A percentile compares a stretch with the other conserved stretches of the same genome.
Conservation (phyloP, 2,329 filamentous ascomycete species). For the Colletotrichum tropicicola region DNA sequence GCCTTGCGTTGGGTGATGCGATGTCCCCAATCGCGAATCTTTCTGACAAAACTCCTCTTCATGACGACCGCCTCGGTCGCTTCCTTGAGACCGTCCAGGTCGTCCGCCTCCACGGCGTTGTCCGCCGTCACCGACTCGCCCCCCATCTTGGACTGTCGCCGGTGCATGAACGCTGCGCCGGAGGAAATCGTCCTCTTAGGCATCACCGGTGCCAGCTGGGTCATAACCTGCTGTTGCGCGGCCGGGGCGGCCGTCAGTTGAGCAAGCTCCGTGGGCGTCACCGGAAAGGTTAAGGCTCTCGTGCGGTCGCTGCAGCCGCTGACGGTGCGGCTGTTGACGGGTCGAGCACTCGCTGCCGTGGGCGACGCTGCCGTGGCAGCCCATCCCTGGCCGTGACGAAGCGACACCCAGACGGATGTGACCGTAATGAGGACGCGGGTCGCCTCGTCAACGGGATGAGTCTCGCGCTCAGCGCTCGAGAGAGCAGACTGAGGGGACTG, state of each 20-base stretch:
- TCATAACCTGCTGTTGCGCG: constrained; percentile 9
- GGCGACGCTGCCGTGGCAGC: constrained; percentile 11
- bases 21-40: constrained; percentile 29
- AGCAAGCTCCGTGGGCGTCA: background rate
- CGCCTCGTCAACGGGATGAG: constrained; percentile 33
- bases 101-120: background rate
- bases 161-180: constrained; percentile 36
- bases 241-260: constrained; percentile 3
- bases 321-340: constrained; percentile 3
- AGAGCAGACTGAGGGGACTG: background rate
- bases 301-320: constrained; percentile 13
- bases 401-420: constrained; percentile 36
- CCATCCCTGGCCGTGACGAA: constrained; percentile 33
- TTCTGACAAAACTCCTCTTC: constrained; percentile 19
- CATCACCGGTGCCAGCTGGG: background rate
- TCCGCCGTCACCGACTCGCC: constrained; percentile 15
- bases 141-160: constrained; percentile 29
- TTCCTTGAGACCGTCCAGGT: constrained; percentile 9
- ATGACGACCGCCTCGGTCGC: background rate
- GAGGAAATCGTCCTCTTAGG: constrained; percentile 34
- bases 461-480: constrained; percentile 13
- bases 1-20: constrained; percentile 12
- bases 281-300: constrained; percentile 24
- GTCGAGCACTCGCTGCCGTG: background rate
- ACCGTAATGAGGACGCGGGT: constrained; percentile 35